Evolutionary conservation across 176 grass and related monocot genomes (phyloP).

Genomic region (Sorghum bicolor): DNA sequence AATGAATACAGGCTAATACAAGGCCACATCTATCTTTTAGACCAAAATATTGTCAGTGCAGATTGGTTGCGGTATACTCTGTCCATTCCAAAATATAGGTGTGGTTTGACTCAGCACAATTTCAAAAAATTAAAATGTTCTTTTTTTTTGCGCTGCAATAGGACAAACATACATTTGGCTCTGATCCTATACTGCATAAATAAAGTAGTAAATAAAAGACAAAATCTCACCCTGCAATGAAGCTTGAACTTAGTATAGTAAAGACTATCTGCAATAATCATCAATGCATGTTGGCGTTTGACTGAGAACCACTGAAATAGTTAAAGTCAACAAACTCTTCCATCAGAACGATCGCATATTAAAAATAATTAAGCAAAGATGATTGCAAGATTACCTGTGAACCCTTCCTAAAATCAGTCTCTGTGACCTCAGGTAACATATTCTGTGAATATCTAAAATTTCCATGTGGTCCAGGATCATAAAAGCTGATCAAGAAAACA

Average conservation of each 20-base stretch:
- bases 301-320: slow-evolving; percentile 96
- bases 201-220: background rate
- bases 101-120: background rate
- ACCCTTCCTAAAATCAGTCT: slow-evolving; percentile 85
- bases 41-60: background rate
- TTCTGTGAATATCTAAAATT: slow-evolving; percentile 87
- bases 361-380: background rate
- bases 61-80: background rate
- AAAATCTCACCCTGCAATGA: slow-evolving; percentile 76
- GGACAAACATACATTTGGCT: background rate
- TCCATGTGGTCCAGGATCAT: slow-evolving; percentile 96
- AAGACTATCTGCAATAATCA: slow-evolving; percentile 79
- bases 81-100: background rate
- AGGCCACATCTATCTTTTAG: background rate
- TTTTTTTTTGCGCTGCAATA: background rate
- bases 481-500: slow-evolving; percentile 54
- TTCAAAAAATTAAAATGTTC: background rate
- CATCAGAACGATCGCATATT: background rate
- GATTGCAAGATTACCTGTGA: slow-evolving; percentile 67
- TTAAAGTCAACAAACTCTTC: slow-evolving; percentile 3
- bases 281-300: slow-evolving; percentile 88
- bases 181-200: background rate
- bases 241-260: slow-evolving; percentile 92
- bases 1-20: background rate
- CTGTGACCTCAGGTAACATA: slow-evolving; percentile 83